Evolutionary conservation across 352 stramenopile species (phyloP).

Genomic region (Phytophthora palmivora): DNA sequence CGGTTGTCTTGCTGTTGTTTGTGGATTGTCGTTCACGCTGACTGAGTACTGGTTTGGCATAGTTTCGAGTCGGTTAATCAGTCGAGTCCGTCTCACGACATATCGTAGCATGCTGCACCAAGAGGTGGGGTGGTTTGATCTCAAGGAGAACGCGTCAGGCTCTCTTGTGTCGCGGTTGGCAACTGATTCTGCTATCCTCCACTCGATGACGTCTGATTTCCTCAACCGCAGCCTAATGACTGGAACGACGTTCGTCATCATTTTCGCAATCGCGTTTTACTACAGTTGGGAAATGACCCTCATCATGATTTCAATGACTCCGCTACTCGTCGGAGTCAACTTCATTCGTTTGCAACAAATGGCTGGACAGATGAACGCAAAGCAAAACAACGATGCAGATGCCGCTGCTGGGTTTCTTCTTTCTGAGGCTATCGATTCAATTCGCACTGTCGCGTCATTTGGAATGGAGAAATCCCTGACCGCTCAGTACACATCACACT

Average conservation of each 20-base stretch:
- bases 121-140: constrained; percentile 33
- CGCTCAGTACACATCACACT: constrained; percentile 29
- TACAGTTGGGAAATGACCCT: constrained; percentile 75
- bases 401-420: constrained; percentile 43
- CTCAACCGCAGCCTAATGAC: constrained; percentile 68
- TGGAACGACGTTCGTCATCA: constrained; percentile 59
- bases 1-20: constrained; percentile 42
- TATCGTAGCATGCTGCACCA: constrained; percentile 69
- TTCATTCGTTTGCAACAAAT: constrained; percentile 51
- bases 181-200: constrained; percentile 77
- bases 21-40: constrained; percentile 43
- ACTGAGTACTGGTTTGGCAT: constrained; percentile 66
- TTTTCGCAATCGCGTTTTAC: constrained; percentile 49
- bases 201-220: constrained; percentile 75
- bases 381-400: constrained; percentile 55
- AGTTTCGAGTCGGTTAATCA: constrained; percentile 53
- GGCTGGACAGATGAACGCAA: constrained; percentile 42
- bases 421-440: constrained; percentile 52
- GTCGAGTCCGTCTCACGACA: constrained; percentile 46
- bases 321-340: constrained; percentile 41
- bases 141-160: constrained; percentile 23
- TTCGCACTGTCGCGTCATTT: constrained; percentile 67
- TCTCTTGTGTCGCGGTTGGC: constrained; percentile 70
- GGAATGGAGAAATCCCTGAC: constrained; percentile 44
- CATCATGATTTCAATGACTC: constrained; percentile 38